Base-by-base conservation (phyloP, 208 protist genomes). In the Crithidia bombi region DNA sequence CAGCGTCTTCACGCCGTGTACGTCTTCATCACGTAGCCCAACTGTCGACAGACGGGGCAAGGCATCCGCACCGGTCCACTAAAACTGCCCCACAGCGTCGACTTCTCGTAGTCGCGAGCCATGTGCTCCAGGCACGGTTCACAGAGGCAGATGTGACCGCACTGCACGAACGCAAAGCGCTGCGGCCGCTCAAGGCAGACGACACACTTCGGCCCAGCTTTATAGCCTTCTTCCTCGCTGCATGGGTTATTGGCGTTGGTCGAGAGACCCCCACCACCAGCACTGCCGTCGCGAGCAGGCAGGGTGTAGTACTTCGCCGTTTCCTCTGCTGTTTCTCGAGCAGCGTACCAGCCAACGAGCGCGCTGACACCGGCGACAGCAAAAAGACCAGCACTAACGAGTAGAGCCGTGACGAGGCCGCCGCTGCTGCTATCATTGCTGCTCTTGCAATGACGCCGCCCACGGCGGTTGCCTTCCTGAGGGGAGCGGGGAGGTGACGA, bases 91-190 rank as follows among this genome's bases (percentile, higher is more conserved):
- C 14, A 41, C 35, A 47, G 11, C 32, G 54, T 33, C 39, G 39
- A 25, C 6, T 50, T 32, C 12, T 66, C 61, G 10, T 59, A 30
- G 36, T 49, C 35, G 25, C 56, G 51, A 11, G 33, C 65, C 5
- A 47, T 21, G n/a, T 46, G 26, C 1, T 75, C 47, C 39, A 80
- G 30, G 19, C 75, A 81, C 26, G 55, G 19, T 35, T 81, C 75
- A 47, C 75, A 81, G 30, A 72, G 21, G 32, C 75, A 81, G 6
- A 75, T 54, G 51, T 81, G 75, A 5, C 64, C 21, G 58, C 75
- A 81, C 30, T 23, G 23, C 25, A 64, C 49, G 49, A 81, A 81
- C 41, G 72, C 67, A 12, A 75, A 72, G 25, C 46, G 33, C 38
- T 41, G 62, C 35, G 39, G 44, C 4, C 23, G 52, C 19, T 32